A percentile compares a stretch with the other conserved stretches of the same genome.
These are phyloP conservation scores for Cokeromyces recurvatus DNA, from an alignment of 371 early-diverging fungal genomes.

Conservation along the genomic window DNA sequence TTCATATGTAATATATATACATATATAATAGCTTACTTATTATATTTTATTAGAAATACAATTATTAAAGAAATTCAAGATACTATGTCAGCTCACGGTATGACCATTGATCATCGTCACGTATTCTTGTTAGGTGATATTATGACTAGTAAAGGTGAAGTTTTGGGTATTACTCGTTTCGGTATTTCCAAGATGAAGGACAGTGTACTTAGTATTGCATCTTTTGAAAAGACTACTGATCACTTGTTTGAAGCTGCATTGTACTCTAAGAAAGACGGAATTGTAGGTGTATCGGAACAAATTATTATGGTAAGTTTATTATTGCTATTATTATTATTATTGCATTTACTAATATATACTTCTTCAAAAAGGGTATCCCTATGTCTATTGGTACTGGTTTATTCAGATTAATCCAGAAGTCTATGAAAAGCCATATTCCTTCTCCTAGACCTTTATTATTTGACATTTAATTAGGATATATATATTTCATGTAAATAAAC, in stretches of 20 bases:
- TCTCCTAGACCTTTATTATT: constrained; percentile 58
- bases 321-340: neutral
- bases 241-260: constrained; percentile 98
- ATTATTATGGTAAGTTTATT: constrained; percentile 82
- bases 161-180: constrained; percentile 98
- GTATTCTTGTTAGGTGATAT: constrained; percentile 98
- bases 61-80: constrained; percentile 87
- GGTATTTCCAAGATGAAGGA: constrained; percentile 99
- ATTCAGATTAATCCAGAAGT: constrained; percentile 81
- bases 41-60: constrained; percentile 38
- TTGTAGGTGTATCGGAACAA: constrained; percentile 98
- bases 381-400: constrained; percentile 98
- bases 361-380: constrained; percentile 68
- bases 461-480: no score
- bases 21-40: no score
- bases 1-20: no score
- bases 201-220: constrained; percentile 98
- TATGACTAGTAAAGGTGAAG: constrained; percentile 99
- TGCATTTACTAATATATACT: neutral
- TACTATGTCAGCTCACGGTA: constrained; percentile 88
- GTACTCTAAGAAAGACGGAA: constrained; percentile 86
- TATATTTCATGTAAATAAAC: no score
- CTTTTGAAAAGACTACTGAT: constrained; percentile 99
- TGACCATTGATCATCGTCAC: constrained; percentile 98
- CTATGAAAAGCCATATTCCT: constrained; percentile 53